A percentile compares a stretch with the other conserved stretches of the same genome.
phyloP scores from a whole-genome alignment of 805 yeast species.

The Saturnispora zaruensis region DNA sequence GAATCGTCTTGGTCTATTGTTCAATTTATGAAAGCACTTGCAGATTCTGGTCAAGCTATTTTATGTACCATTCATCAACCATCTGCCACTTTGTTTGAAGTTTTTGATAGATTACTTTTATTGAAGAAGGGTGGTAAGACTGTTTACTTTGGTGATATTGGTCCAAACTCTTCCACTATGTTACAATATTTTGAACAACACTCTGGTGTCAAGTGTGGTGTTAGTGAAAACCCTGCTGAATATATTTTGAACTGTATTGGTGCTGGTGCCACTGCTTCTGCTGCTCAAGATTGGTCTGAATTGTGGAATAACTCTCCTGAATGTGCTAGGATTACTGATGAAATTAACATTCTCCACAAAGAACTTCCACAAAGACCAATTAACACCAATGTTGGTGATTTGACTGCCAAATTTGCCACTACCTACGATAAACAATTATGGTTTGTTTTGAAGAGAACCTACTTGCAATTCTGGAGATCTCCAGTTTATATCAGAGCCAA shows the following conservation, averaged over 20 bases:
- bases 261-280: conserved; percentile 69
- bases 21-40: conserved; percentile 41
- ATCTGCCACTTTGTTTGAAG: conserved; percentile 38
- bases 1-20: conserved; percentile 52
- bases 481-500: conserved; percentile 45
- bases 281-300: conserved; percentile 53
- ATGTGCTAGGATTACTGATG: conserved; percentile 23
- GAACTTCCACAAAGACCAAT: conserved; percentile 24
- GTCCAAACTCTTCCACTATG: conserved; percentile 36
- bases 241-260: conserved; percentile 69
- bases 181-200: conserved; percentile 38
- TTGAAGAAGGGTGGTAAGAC: conserved; percentile 46
- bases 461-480: conserved; percentile 40
- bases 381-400: conserved; percentile 21
- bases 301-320: conserved; percentile 44
- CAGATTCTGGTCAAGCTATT: conserved; percentile 45
- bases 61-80: conserved; percentile 49
- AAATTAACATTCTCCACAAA: conserved; percentile 26
- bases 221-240: conserved; percentile 65
- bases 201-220: conserved; percentile 60
- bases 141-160: conserved; percentile 47
- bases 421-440: conserved; percentile 33
- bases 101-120: conserved; percentile 36
- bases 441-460: conserved; percentile 33
- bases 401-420: conserved; percentile 34